Conservation (phyloP, 495 filamentous ascomycete species). For the Hypomontagnella submonticulosa region DNA sequence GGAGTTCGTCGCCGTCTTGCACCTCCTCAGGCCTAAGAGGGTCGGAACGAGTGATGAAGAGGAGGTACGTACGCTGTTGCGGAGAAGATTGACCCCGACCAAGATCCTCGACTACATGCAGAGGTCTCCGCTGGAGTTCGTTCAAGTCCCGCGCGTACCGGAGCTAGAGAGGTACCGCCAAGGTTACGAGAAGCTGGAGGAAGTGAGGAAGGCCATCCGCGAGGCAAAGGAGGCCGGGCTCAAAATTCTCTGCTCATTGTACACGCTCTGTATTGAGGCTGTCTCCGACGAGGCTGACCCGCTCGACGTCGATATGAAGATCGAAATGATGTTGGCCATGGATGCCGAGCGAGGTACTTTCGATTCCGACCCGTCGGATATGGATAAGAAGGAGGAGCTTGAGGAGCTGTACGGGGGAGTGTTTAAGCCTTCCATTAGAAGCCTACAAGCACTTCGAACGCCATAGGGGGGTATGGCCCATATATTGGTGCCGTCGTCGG, state of each 20-base stretch:
- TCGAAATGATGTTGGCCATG: neutral
- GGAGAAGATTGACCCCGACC: neutral
- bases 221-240: neutral
- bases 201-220: neutral
- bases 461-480: too few species aligned
- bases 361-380: neutral
- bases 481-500: too few species aligned
- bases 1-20: conserved; percentile 11
- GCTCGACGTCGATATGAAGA: too few species aligned
- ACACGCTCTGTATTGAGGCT: neutral
- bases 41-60: too few species aligned
- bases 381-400: too few species aligned
- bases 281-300: too few species aligned
- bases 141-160: neutral
- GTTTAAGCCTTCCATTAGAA: too few species aligned
- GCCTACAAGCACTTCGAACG: too few species aligned
- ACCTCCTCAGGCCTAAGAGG: too few species aligned
- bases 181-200: neutral
- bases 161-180: neutral
- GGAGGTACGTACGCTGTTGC: too few species aligned
- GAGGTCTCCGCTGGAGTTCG: too few species aligned
- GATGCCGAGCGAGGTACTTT: neutral
- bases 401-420: neutral
- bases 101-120: neutral
- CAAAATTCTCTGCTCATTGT: neutral